Evolutionary conservation across 139 green algal genomes (phyloP).

Genomic region (Chlorella sorokiniana): DNA sequence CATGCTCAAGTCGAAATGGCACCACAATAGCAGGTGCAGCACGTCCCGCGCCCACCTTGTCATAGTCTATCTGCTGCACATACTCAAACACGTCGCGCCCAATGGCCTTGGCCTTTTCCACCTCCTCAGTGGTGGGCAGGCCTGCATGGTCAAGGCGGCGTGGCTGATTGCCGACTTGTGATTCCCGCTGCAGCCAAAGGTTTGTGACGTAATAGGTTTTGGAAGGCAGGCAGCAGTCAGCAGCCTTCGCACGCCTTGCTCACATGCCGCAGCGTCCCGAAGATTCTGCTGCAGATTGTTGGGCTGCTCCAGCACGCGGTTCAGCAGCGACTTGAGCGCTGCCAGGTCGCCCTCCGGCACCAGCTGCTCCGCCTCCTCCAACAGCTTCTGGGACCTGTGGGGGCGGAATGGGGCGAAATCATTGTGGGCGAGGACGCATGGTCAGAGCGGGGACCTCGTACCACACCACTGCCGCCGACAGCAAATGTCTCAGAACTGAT

Average conservation of each 20-base stretch:
- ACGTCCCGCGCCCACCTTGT: not conserved
- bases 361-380: conserved; percentile 22
- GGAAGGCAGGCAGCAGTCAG: too few species aligned
- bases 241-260: conserved; percentile 18
- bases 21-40: too few species aligned
- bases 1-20: not conserved
- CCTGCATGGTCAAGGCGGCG: not conserved
- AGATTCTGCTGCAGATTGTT: conserved; percentile 70
- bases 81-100: conserved; percentile 46
- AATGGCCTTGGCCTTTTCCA: conserved; percentile 17
- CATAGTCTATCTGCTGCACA: conserved; percentile 39
- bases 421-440: not conserved
- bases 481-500: too few species aligned
- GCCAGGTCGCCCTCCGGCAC: conserved; percentile 36
- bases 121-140: not conserved
- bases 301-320: conserved; percentile 52
- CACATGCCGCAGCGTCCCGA: conserved; percentile 47
- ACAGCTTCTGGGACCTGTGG: conserved; percentile 22
- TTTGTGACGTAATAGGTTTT: too few species aligned
- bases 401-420: not conserved
- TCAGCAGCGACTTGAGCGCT: conserved; percentile 36
- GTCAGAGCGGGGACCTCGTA: not conserved
- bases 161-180: not conserved
- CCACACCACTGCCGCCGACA: too few species aligned
- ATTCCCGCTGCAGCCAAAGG: not conserved